Conservation (phyloP, 1,139 yeast genomes). For the Scheffersomyces segobiensis region DNA sequence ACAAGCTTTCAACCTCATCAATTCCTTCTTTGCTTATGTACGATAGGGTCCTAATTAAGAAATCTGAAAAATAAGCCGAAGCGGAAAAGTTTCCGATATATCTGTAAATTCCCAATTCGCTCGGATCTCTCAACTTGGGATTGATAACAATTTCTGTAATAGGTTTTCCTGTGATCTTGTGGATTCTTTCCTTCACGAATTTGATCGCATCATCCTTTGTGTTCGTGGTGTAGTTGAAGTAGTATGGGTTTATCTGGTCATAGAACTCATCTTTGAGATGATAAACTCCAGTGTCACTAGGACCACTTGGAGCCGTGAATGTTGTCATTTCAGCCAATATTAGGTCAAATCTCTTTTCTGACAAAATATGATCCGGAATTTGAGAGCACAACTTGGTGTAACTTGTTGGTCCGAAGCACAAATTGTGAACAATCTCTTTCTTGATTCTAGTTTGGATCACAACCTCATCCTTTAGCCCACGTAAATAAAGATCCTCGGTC, state of each 20-base stretch:
- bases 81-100: slow-evolving; percentile 47
- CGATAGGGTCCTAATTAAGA: slow-evolving; percentile 49
- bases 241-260: slow-evolving; percentile 72
- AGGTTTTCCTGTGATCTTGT: slow-evolving; percentile 34
- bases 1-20: slow-evolving; percentile 52
- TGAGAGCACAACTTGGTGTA: slow-evolving; percentile 69
- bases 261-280: slow-evolving; percentile 60
- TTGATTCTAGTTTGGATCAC: slow-evolving; percentile 54
- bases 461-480: slow-evolving; percentile 51
- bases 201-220: slow-evolving; percentile 72
- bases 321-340: slow-evolving; percentile 60
- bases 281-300: slow-evolving; percentile 70
- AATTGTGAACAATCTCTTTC: slow-evolving; percentile 74
- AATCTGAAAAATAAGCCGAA: slow-evolving; percentile 51
- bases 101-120: slow-evolving; percentile 35
- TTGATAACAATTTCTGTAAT: slow-evolving; percentile 48
- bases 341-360: slow-evolving; percentile 74
- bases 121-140: slow-evolving; percentile 37
- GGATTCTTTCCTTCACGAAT: slow-evolving; percentile 48
- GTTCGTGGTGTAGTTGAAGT: slow-evolving; percentile 74
- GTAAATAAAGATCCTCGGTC: slow-evolving; percentile 66
- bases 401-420: slow-evolving; percentile 72
- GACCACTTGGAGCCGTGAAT: slow-evolving; percentile 63
- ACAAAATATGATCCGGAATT: slow-evolving; percentile 73
- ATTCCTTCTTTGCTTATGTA: slow-evolving; percentile 41